phyloP scores from a whole-genome alignment of 441 rosid species.

The Geranium incanum region DNA sequence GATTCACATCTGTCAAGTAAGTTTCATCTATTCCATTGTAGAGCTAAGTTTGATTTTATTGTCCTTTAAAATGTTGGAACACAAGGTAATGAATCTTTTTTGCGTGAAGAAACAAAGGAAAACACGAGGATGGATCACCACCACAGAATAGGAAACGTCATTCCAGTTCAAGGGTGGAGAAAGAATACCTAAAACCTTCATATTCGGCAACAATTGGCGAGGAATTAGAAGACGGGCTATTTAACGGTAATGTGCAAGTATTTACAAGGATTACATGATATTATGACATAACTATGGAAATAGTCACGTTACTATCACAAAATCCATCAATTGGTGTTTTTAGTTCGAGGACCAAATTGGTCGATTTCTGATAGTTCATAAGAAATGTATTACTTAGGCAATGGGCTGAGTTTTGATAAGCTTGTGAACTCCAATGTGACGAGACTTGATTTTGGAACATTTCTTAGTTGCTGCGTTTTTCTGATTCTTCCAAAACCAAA shows the following conservation, averaged over 20 bases:
- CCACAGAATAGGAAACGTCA: constrained; percentile 40
- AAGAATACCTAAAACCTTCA: constrained; percentile 75
- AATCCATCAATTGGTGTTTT: too few species aligned
- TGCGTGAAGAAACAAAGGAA: constrained; percentile 57
- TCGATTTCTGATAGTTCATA: too few species aligned
- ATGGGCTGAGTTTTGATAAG: background rate
- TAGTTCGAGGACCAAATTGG: too few species aligned
- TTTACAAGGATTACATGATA: background rate
- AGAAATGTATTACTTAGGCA: background rate
- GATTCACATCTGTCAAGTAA: constrained; percentile 63
- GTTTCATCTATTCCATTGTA: constrained; percentile 6
- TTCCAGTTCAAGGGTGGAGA: constrained; percentile 74
- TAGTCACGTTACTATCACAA: too few species aligned
- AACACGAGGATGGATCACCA: constrained; percentile 36
- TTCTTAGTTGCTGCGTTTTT: background rate
- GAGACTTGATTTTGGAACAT: background rate
- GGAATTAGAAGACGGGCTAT: constrained; percentile 88
- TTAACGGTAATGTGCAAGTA: constrained; percentile 54
- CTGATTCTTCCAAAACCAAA: background rate
- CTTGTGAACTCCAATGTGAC: background rate
- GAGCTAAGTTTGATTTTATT: background rate
- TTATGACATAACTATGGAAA: too few species aligned
- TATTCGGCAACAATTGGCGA: constrained; percentile 79
- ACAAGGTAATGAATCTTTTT: constrained; percentile 12
- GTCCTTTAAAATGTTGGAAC: constrained; percentile 10